phyloP scores from a whole-genome alignment of 768 basidiomycete genomes.

The Calocera viscosa region DNA sequence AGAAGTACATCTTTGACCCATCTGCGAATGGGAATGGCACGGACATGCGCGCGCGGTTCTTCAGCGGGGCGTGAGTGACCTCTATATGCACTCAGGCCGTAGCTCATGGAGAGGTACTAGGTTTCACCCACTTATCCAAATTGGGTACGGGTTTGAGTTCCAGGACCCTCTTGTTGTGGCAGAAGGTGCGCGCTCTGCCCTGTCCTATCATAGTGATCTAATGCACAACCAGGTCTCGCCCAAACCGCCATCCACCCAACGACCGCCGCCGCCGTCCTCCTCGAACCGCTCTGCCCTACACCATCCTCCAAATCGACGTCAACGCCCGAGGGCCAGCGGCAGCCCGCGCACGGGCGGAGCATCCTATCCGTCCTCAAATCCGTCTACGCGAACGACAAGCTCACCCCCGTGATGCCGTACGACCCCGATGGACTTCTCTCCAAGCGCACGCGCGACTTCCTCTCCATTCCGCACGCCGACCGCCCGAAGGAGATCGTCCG shows the following conservation, averaged over 20 bases:
- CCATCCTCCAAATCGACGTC: background rate
- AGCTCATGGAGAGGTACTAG: constrained; percentile 23
- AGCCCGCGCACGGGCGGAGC: constrained; percentile 27
- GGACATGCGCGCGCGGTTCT: constrained; percentile 28
- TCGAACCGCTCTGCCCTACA: background rate
- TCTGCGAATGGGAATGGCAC: constrained; percentile 26
- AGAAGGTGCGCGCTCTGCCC: constrained; percentile 29
- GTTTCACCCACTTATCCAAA: constrained; percentile 44
- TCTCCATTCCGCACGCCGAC: constrained; percentile 24
- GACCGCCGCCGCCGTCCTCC: constrained; percentile 19
- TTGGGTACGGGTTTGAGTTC: constrained; percentile 49
- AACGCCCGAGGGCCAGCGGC: constrained; percentile 7
- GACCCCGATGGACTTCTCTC: constrained; percentile 35
- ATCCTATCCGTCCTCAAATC: constrained; percentile 41
- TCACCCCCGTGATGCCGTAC: constrained; percentile 43
- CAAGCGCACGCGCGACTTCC: constrained; percentile 28
- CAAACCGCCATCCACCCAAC: constrained; percentile 39
- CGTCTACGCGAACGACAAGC: constrained; percentile 38
- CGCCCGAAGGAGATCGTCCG: constrained; percentile 36
- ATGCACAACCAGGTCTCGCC: constrained; percentile 28
- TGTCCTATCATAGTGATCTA: background rate
- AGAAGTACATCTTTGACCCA: constrained; percentile 38
- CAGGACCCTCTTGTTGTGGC: constrained; percentile 38
- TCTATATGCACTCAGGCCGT: background rate
- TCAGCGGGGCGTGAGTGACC: constrained; percentile 29